Evolutionary conservation across 768 basidiomycete species (phyloP), one percentile per base, ranked within the genome.

Genomic region (Leccinum broughii): DNA sequence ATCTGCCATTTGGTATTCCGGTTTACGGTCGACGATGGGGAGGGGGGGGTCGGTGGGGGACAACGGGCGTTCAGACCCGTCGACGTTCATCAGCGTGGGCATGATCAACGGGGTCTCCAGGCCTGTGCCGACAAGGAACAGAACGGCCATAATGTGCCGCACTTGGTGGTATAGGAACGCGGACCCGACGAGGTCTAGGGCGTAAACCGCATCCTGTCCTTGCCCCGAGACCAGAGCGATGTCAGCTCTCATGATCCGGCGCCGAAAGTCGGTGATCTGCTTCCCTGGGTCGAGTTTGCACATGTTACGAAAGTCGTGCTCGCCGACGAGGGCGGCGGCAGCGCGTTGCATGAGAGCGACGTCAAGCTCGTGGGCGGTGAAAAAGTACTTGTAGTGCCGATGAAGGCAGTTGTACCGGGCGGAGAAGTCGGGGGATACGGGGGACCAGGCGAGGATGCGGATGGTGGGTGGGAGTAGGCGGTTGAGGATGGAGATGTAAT

Each of bases 361-460:
- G 74, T 95, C 85, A 56, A 98, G 85, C 32, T 75, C 75, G 34
- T 79, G 75, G 0, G 85, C 75, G 35, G 86, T 83, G 80, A 99
- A 98, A 75, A 98, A 96, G 76, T 98, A 99, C 70, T 96, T 98
- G 85, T 99, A 98, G 72, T 99, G 96, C 39, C 97, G 81, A 67
- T 84, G 87, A 55, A 76, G 79, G 77, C 96, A 98, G 13, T 87
- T 88, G 76, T 90, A 95, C 4, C 97, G 88, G 8, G 95, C 89
- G 22, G 95, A 94, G 75, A 98, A 98, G 35, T 72, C 71, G 8
- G 82, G 73, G 3, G 84, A 73, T 30, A 98, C 88, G 20, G 95
- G 93, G 9, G 96, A 93, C 95, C 96, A 99, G 8, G 94, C 95
- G 54, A 94, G 81, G 41, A 98, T 77, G 26, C 95, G 90, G 67